Evolutionary conservation across 2,329 filamentous ascomycete species (phyloP).

Genomic region (Xylaria sp.): DNA sequence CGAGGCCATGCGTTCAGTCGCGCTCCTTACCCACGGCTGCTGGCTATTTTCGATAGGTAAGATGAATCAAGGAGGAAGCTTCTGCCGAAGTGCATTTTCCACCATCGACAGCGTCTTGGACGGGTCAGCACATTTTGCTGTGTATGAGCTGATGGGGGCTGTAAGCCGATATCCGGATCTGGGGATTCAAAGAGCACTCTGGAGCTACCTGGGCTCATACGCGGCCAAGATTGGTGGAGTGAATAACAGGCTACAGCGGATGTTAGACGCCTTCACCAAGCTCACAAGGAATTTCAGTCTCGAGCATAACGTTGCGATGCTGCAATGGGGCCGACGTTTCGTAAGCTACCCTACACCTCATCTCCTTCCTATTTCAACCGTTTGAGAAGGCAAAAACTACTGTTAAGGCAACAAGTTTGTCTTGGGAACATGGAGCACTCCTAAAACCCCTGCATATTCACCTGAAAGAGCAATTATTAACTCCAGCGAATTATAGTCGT

Average conservation of each 20-base stretch:
- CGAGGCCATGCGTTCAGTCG: constrained; percentile 43
- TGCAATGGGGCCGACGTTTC: constrained; percentile 44
- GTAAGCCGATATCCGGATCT: constrained; percentile 37
- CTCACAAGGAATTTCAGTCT: constrained; percentile 39
- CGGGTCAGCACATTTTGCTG: constrained; percentile 43
- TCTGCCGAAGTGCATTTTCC: constrained; percentile 43
- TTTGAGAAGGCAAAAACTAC: no score
- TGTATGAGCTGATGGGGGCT: constrained; percentile 34
- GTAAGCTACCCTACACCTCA: no score
- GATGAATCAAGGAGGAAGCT: constrained; percentile 41
- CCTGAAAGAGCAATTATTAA: no score
- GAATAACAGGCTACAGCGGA: constrained; percentile 40
- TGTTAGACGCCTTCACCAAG: constrained; percentile 42
- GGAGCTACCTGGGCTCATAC: constrained; percentile 45
- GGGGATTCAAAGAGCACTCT: constrained; percentile 43
- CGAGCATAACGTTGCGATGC: constrained; percentile 41
- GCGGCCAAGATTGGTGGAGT: constrained; percentile 26
- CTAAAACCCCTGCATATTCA: no score
- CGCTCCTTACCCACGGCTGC: constrained; percentile 44
- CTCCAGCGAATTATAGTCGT: constrained; percentile 25
- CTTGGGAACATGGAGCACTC: no score
- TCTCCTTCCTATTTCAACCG: no score
- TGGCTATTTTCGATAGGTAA: constrained; percentile 46
- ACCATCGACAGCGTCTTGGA: constrained; percentile 44
- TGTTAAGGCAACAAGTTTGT: no score